Percentiles rank a stretch among this genome's conserved stretches.
Conservation (phyloP, 2,329 filamentous ascomycete genomes). For the Talaromyces sp. region DNA sequence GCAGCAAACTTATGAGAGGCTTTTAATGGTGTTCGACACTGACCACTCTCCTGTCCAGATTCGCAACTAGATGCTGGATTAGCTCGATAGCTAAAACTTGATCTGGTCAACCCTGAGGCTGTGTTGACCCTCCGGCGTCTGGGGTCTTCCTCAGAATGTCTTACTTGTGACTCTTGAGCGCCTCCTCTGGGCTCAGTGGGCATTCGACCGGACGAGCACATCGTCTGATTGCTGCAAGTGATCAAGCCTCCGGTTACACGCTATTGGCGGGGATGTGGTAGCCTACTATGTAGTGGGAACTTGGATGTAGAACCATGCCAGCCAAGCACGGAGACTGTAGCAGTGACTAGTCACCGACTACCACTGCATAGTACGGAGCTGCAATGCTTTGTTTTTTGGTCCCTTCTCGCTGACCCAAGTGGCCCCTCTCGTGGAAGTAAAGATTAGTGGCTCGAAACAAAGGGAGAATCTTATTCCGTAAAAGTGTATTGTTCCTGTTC, state of each 20-base stretch:
- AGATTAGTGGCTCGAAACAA: slow-evolving; percentile 7
- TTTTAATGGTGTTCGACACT: not conserved
- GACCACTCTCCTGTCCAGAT: not conserved
- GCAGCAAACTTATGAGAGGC: not conserved
- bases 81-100: slow-evolving; percentile 1
- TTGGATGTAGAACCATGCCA: not conserved
- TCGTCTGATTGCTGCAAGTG: slow-evolving; percentile 7
- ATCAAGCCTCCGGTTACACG: not conserved
- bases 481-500: not conserved
- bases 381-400: not conserved
- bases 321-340: not conserved
- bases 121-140: slow-evolving; percentile 9
- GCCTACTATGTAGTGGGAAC: not conserved
- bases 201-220: slow-evolving; percentile 1
- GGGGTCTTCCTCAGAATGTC: slow-evolving; percentile 23
- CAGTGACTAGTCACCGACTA: not conserved
- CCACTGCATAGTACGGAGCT: not conserved
- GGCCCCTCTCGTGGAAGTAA: not conserved
- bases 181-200: not conserved
- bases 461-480: not conserved
- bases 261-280: not conserved
- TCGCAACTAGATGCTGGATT: not conserved
- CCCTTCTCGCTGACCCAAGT: not conserved
- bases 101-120: slow-evolving; percentile 6
- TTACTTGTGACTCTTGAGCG: slow-evolving; percentile 22